Evolutionary conservation across 2,329 filamentous ascomycete genomes (phyloP).

Genomic region (Penicillium decumbens): DNA sequence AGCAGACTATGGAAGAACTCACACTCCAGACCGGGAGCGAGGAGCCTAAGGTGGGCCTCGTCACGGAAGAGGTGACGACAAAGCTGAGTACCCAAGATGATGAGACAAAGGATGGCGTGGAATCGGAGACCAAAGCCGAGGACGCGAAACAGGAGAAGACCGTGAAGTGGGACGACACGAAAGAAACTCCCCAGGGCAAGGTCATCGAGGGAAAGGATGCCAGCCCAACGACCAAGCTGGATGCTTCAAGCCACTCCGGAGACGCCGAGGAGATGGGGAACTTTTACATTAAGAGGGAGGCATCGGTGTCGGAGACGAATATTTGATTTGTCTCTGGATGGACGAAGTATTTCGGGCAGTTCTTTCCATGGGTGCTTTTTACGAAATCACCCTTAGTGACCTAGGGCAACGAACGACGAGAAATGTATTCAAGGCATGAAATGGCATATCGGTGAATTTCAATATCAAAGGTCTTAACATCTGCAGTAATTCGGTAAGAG

Average conservation of each 20-base stretch:
- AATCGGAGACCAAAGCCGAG: not conserved
- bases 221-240: not conserved
- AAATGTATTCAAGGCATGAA: not conserved
- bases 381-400: not conserved
- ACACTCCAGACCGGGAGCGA: not conserved
- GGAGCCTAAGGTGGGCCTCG: not conserved
- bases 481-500: no score
- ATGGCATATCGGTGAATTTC: not conserved
- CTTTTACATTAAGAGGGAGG: not conserved
- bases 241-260: not conserved
- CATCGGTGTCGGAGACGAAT: not conserved
- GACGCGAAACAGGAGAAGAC: not conserved
- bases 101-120: not conserved
- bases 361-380: not conserved
- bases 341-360: not conserved
- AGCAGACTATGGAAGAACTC: constrained; percentile 3
- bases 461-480: not conserved
- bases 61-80: not conserved
- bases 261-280: not conserved
- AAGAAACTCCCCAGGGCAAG: not conserved
- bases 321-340: not conserved
- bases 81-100: not conserved
- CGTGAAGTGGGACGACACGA: not conserved
- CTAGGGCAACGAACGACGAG: not conserved
- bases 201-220: not conserved